phyloP scores from a whole-genome alignment of 805 yeast genomes.

The Starmerella sp. region DNA sequence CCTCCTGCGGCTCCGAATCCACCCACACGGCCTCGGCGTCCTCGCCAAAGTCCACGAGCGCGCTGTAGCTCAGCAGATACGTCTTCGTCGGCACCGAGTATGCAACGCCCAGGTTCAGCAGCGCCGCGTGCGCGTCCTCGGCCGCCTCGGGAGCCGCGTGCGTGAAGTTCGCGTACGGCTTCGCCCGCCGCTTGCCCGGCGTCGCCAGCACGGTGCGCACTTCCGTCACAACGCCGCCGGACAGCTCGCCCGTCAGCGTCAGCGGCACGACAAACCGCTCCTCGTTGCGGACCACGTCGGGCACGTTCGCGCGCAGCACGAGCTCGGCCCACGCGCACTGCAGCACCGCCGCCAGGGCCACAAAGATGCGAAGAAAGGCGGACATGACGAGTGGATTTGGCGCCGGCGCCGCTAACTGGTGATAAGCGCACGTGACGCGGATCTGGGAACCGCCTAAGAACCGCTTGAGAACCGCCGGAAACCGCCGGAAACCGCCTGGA shows the following conservation, averaged over 20 bases:
- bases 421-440: too few species aligned
- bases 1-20: conserved; percentile 22
- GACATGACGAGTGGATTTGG: background rate
- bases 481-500: too few species aligned
- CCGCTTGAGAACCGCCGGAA: too few species aligned
- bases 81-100: conserved; percentile 24
- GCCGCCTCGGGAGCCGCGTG: conserved; percentile 4
- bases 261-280: conserved; percentile 1
- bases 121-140: background rate
- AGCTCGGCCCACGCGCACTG: conserved; percentile 1
- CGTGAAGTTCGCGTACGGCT: conserved; percentile 13
- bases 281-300: conserved; percentile 9
- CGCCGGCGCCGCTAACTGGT: too few species aligned
- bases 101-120: background rate
- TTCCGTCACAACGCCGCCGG: conserved; percentile 3
- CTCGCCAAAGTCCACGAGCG: conserved; percentile 26
- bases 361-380: background rate
- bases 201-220: conserved; percentile 13
- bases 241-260: conserved; percentile 5
- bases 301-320: background rate
- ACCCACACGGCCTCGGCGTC: conserved; percentile 19
- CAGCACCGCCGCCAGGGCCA: background rate
- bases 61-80: conserved; percentile 50
- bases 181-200: conserved; percentile 18
- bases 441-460: too few species aligned